phyloP scores from a whole-genome alignment of 352 stramenopile genomes.

The Pythium rhizo-oryzae region DNA sequence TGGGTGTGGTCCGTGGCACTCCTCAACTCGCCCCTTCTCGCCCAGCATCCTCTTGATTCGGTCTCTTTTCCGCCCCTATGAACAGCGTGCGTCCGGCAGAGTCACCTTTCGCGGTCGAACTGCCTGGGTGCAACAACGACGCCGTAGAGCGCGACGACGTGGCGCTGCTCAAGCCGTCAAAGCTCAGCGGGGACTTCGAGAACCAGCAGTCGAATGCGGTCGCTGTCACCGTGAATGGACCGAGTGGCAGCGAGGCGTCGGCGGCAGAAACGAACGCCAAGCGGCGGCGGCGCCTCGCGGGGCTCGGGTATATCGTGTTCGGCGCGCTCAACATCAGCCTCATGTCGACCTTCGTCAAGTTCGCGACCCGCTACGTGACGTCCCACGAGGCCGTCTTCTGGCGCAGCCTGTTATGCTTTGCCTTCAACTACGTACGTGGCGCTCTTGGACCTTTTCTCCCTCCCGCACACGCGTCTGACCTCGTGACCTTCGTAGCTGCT shows the following conservation, averaged over 20 bases:
- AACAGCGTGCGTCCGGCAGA: not conserved
- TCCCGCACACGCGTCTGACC: no score
- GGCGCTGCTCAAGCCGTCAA: slow-evolving; percentile 1
- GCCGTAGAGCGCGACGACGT: not conserved
- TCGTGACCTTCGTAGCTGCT: slow-evolving; percentile 23
- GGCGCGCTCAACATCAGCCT: slow-evolving; percentile 64
- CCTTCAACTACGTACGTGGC: slow-evolving; percentile 50
- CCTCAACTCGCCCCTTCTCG: not conserved
- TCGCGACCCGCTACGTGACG: slow-evolving; percentile 43
- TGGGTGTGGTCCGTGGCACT: no score
- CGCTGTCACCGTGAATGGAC: not conserved
- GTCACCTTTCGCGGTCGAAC: not conserved
- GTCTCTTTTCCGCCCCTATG: not conserved
- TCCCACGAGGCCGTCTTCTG: slow-evolving; percentile 66
- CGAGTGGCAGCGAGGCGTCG: not conserved
- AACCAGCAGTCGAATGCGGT: no score
- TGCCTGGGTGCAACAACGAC: not conserved
- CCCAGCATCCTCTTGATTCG: not conserved
- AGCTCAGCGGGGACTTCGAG: not conserved
- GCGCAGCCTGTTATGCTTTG: slow-evolving; percentile 49
- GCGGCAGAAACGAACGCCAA: not conserved
- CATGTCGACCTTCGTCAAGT: slow-evolving; percentile 67
- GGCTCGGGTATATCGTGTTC: slow-evolving; percentile 51
- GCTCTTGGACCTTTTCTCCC: not conserved
- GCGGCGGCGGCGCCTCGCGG: slow-evolving; percentile 29